Conservation (phyloP, 2,329 filamentous ascomycete species). For the Paraconiothyrium brasiliense region DNA sequence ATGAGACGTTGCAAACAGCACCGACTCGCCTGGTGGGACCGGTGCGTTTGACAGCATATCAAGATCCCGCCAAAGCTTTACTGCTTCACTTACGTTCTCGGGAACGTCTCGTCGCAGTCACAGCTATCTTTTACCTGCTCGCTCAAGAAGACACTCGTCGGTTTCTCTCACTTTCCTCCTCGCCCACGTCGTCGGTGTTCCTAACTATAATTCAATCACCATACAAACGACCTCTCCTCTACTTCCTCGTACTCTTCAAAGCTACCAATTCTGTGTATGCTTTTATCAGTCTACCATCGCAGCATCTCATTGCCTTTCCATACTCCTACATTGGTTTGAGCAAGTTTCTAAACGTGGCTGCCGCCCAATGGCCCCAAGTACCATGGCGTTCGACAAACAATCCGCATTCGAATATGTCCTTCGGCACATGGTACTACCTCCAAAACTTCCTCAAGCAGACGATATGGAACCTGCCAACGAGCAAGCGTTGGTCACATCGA, state of each 20-base stretch:
- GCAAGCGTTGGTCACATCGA: constrained; percentile 22
- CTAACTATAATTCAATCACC: no score
- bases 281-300: no score
- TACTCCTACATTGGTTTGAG: no score
- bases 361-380: no score
- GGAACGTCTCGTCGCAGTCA: neutral
- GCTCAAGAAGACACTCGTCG: neutral
- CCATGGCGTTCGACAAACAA: neutral
- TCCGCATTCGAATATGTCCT: constrained; percentile 45
- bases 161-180: neutral
- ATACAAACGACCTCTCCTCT: no score
- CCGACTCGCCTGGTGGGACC: neutral
- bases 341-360: no score
- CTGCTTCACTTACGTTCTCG: neutral
- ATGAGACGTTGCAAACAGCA: neutral
- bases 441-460: constrained; percentile 55
- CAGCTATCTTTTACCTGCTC: neutral
- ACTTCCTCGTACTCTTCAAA: no score
- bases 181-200: neutral
- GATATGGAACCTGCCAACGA: constrained; percentile 33
- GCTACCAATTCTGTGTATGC: no score
- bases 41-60: neutral
- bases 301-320: no score
- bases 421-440: constrained; percentile 61
- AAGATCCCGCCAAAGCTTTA: no score